Conservation (phyloP, 2,329 filamentous ascomycete species). For the Ophiostoma piceae region DNA sequence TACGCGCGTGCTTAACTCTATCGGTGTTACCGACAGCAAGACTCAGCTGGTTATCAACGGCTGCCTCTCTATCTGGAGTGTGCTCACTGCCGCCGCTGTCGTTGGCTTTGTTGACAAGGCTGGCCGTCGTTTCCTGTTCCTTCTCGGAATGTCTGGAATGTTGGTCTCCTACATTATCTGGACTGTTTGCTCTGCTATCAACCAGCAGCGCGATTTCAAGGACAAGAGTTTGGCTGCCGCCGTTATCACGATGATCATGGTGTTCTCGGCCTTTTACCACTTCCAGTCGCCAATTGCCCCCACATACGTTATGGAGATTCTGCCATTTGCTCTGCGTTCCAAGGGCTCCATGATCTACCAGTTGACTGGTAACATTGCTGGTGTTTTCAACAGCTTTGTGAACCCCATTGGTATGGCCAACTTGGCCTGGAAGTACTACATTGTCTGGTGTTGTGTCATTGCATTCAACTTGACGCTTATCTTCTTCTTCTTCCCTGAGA, state of each 20-base stretch:
- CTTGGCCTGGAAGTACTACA: constrained; percentile 29
- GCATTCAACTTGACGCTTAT: constrained; percentile 30
- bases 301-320: constrained; percentile 26
- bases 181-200: constrained; percentile 25
- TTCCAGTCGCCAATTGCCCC: constrained; percentile 35
- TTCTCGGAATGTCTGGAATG: constrained; percentile 27
- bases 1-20: constrained; percentile 32
- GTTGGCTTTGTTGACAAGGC: constrained; percentile 21
- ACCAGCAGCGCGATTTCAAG: constrained; percentile 25
- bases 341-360: constrained; percentile 26
- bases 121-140: constrained; percentile 30
- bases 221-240: constrained; percentile 23
- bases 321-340: constrained; percentile 25
- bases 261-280: constrained; percentile 34
- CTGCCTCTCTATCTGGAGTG: constrained; percentile 24
- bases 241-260: constrained; percentile 22
- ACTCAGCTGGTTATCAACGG: constrained; percentile 29
- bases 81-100: constrained; percentile 15
- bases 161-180: constrained; percentile 24
- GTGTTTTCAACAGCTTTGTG: constrained; percentile 27
- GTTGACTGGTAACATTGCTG: constrained; percentile 22
- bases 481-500: constrained; percentile 28
- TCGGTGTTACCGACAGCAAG: constrained; percentile 32
- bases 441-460: constrained; percentile 28
- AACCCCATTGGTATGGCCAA: constrained; percentile 28